Evolutionary conservation across 257 asterid species (phyloP).

Genomic region (Thymus quinquecostatus): DNA sequence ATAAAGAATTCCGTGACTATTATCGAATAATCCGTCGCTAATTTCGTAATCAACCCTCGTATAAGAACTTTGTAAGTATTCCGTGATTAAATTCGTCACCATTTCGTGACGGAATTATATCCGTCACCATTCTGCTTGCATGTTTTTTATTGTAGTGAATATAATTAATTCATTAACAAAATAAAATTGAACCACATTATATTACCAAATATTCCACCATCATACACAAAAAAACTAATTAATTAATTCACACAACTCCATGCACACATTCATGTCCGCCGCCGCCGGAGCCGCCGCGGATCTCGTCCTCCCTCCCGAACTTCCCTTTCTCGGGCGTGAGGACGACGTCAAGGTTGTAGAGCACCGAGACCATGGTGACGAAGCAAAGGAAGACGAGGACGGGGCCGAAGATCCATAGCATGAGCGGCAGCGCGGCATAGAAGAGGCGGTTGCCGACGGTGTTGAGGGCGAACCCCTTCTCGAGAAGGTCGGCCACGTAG

Average conservation of each 20-base stretch:
- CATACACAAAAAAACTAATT: too few relatives aligned
- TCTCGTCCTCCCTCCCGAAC: slow-evolving; percentile 16
- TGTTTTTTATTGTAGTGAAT: too few relatives aligned
- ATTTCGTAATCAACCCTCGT: too few relatives aligned
- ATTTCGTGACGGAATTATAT: too few relatives aligned
- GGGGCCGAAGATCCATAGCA: slow-evolving; percentile 94
- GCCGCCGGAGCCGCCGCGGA: background rate
- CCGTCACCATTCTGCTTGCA: too few relatives aligned
- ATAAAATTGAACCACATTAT: too few relatives aligned
- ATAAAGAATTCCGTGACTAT: too few relatives aligned
- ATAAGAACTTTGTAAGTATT: too few relatives aligned
- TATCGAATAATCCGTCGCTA: too few relatives aligned
- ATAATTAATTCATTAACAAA: too few relatives aligned
- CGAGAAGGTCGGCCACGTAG: slow-evolving; percentile 74
- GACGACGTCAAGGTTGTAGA: slow-evolving; percentile 74
- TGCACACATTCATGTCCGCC: background rate
- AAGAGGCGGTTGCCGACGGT: slow-evolving; percentile 78
- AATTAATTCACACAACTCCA: background rate
- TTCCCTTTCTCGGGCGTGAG: slow-evolving; percentile 40
- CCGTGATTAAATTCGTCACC: too few relatives aligned
- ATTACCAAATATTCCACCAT: too few relatives aligned
- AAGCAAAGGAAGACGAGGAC: slow-evolving; percentile 72
- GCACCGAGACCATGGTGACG: slow-evolving; percentile 70
- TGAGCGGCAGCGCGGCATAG: slow-evolving; percentile 75
- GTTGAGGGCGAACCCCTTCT: slow-evolving; percentile 63